These are phyloP conservation scores for Podaxis pistillaris DNA, from an alignment of 768 basidiomycete genomes.

Conservation along the genomic window DNA sequence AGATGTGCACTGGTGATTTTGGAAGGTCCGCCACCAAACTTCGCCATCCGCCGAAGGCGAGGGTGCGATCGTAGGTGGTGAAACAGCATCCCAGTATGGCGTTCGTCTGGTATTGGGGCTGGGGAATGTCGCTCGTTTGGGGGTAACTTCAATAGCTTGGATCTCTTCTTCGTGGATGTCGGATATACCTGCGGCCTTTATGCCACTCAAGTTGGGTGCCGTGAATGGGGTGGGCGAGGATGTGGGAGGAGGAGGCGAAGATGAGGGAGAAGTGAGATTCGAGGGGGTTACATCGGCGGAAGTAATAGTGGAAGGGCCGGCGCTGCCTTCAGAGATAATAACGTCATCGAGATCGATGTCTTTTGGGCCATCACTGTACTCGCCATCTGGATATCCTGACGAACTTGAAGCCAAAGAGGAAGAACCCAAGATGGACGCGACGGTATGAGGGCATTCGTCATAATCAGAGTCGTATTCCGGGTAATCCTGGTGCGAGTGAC, in stretches of 20 bases:
- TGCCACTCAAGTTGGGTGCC: background rate
- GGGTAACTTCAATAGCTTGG: background rate
- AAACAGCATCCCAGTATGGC: background rate
- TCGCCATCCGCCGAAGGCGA: background rate
- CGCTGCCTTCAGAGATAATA: background rate
- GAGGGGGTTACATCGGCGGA: background rate
- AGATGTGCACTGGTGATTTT: background rate
- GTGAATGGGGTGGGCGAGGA: background rate
- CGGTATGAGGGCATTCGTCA: background rate
- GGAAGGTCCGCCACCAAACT: background rate
- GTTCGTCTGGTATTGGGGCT: background rate
- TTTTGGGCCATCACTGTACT: background rate
- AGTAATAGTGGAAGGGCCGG: background rate
- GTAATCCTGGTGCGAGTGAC: background rate
- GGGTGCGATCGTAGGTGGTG: background rate
- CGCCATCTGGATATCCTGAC: background rate
- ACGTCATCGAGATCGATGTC: background rate
- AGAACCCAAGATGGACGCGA: background rate
- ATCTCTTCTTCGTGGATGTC: background rate
- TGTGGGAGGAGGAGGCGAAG: background rate
- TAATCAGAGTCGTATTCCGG: slow-evolving; percentile 4
- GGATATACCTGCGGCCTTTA: background rate
- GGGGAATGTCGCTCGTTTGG: background rate
- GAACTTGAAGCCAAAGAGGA: background rate
- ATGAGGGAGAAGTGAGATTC: background rate